Evolutionary conservation across 352 stramenopile genomes (phyloP), one percentile per base, ranked within the genome.

Genomic region (Elongisporangium prolatum): DNA sequence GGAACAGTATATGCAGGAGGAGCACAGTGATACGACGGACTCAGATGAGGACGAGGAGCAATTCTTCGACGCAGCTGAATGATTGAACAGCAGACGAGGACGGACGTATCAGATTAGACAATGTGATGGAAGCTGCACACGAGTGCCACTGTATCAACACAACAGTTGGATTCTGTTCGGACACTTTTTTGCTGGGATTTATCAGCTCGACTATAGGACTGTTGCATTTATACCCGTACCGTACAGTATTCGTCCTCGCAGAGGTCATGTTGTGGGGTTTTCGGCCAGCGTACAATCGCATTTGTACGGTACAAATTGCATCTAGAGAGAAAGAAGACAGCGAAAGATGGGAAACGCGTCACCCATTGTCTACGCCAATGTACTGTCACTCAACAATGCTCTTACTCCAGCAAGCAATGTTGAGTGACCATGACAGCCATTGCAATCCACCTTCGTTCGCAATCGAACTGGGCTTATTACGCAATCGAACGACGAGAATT

Each of bases 1-100:
- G 3, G 73, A 86, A 38, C 63, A 86, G 4, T 88, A 73, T 49
- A 71, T 76, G 21, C 60, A 71, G 17, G 63, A 75, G 17, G 63
- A 80, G n/a, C 63, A 72, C 2, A 63, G 67, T 11, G 70, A 81
- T 11, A 61, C 52, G 6, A 61, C 69, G 24, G 65, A 73, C 9
- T 56, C 51, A 21, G 62, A 74, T 2, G 69, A 69, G 47, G 64
- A 73, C 0, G 73, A 84, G 25, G 72, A 80, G 21, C 70, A 85
- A 55, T 86, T 85, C 61, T 85, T 84, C 40, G 78, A 86, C 48
- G 74, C 78, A 17, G 54, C 79, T 10, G 70, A 28, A 22, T 16
- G 37, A 40, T 6, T 22, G 37, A 38, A 11, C 18, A 51, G 7
- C 48, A 28, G 48, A 21, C 17, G 48, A 17, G 11, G 34, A 44